phyloP scores from a whole-genome alignment of 2,329 filamentous ascomycete species.

The Penicillium sp. region DNA sequence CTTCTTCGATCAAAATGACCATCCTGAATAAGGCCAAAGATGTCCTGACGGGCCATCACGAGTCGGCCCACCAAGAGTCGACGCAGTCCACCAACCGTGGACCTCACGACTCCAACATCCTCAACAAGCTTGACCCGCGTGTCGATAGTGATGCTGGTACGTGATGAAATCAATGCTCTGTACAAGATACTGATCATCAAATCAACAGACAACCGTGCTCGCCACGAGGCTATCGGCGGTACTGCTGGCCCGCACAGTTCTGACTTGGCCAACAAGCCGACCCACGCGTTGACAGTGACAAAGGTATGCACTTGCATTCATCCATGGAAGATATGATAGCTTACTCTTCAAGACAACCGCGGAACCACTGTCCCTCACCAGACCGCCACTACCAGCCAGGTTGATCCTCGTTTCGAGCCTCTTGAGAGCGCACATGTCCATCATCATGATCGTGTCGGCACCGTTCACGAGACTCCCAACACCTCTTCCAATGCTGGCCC shows the following conservation, averaged over 20 bases:
- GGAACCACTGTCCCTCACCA: too few species aligned
- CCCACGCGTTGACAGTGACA: background rate
- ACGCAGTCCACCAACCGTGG: conserved; percentile 4
- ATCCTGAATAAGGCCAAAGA: conserved; percentile 4
- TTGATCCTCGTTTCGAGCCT: conserved; percentile 2
- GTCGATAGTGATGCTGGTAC: conserved; percentile 1
- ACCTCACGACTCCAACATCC: conserved; percentile 8
- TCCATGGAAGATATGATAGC: background rate
- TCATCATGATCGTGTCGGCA: background rate
- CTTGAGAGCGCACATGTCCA: background rate
- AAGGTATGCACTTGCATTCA: background rate
- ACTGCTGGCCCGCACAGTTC: conserved; percentile 8
- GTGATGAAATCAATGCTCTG: background rate
- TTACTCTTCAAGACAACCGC: background rate
- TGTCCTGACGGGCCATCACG: background rate
- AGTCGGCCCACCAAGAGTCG: background rate
- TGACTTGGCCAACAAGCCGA: conserved; percentile 5
- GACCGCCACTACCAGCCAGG: conserved; percentile 1
- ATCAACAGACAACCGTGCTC: background rate
- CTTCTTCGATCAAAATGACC: conserved; percentile 3
- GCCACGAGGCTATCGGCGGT: background rate
- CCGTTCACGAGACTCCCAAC: background rate
- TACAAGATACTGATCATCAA: background rate
- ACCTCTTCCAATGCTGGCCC: background rate
- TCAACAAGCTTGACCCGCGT: conserved; percentile 7